Percentiles rank a stretch among this genome's conserved stretches.
Evolutionary conservation across 495 filamentous ascomycete genomes (phyloP).

Genomic region (Trichocladium antarcticum): DNA sequence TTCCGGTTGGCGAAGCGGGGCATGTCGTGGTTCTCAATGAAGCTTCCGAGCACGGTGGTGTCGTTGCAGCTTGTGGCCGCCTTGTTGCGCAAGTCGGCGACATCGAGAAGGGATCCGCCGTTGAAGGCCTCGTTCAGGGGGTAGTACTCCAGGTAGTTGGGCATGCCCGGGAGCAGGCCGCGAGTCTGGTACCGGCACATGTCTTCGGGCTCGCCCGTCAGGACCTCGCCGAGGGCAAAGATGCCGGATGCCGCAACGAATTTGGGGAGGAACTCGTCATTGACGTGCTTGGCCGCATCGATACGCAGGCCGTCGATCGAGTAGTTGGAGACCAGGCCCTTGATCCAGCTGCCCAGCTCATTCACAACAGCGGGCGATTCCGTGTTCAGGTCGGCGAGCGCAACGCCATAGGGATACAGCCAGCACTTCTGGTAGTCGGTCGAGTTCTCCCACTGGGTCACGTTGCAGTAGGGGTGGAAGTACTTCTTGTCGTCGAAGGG

Average conservation of each 20-base stretch:
- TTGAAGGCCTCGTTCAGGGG: conserved; percentile 38
- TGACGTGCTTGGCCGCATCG: conserved; percentile 63
- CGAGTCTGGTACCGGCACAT: conserved; percentile 25
- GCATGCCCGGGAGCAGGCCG: conserved; percentile 53
- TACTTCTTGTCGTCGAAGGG: conserved; percentile 57
- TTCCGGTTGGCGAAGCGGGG: conserved; percentile 51
- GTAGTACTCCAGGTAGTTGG: conserved; percentile 58
- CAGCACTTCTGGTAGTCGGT: conserved; percentile 46
- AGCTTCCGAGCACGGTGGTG: conserved; percentile 42
- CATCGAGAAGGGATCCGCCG: conserved; percentile 14
- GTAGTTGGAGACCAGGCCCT: conserved; percentile 53
- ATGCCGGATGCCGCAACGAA: conserved; percentile 59
- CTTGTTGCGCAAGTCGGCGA: conserved; percentile 12
- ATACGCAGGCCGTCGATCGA: conserved; percentile 70
- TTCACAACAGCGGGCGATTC: conserved; percentile 42
- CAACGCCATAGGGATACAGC: conserved; percentile 45
- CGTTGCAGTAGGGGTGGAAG: conserved; percentile 58
- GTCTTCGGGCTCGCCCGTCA: conserved; percentile 17
- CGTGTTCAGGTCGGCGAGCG: conserved; percentile 61
- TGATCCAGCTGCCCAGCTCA: conserved; percentile 55
- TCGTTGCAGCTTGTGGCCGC: conserved; percentile 22
- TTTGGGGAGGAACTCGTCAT: conserved; percentile 54
- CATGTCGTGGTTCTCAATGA: conserved; percentile 73
- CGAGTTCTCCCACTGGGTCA: conserved; percentile 50
- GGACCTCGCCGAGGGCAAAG: conserved; percentile 58